Base-by-base conservation (phyloP, 768 basidiomycete genomes). In the Termitomyces sp. region DNA sequence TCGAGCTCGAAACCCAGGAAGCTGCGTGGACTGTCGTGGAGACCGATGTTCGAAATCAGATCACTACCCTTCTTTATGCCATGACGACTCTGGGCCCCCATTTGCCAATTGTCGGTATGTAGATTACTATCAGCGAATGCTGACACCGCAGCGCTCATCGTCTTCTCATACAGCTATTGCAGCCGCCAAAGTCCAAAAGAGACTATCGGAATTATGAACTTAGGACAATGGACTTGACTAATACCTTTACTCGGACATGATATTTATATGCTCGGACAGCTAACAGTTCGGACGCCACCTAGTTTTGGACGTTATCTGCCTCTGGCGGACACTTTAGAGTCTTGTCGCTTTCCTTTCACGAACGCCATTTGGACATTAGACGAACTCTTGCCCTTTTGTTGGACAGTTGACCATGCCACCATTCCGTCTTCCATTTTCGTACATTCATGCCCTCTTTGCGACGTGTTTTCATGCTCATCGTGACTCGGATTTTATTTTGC, bases 1-100 rank as follows among this genome's bases (percentile, higher is more conserved):
- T 80, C 43, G 86, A 90, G 66, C 75, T 88, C n/a, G 77, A 83
- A 54, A 69, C 80, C 55, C 71, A 86, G 51, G 84, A 86, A 65
- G 68, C 78, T 14, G 76, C 86, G 41, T 89, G 87, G 85, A 78
- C 85, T 10, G 71, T 80, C 38, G 72, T 80, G 59, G 79, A 80
- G 64, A 76, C 77, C 54, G 86, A 88, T 57, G 70, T 85, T 53
- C 82, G 83, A 59, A 79, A 73, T 63, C 86, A 89, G 57, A 79
- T 88, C 42, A 76, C 74, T 35, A 75, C 80, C 17, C 67, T 90
- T 50, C 72, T 86, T 30, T 85, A 79, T 61, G 85, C 83, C 58
- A 81, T 89, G 79, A 83, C 75, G 56, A 79, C 73, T 55, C 78
- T 89, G 45, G 77, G 79, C 57, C 68, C 79, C 11, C 75, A 76